Evolutionary conservation across 2,329 filamentous ascomycete species (phyloP).

Genomic region (Ceratocystis cubensis): DNA sequence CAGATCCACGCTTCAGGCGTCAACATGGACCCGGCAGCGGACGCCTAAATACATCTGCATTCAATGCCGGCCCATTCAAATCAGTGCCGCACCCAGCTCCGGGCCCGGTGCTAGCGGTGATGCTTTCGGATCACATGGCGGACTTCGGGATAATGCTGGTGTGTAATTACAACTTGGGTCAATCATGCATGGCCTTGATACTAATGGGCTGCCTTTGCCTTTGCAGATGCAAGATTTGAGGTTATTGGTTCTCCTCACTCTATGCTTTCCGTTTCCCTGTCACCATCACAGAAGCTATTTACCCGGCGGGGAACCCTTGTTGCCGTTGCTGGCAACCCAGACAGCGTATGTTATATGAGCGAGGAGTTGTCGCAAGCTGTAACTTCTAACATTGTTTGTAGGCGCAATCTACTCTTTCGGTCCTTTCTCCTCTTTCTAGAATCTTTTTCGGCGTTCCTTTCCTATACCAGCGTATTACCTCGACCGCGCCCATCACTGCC

Average conservation of each 20-base stretch:
- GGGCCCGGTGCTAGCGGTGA: conserved; percentile 42
- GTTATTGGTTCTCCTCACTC: conserved; percentile 87
- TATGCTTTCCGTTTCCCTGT: conserved; percentile 81
- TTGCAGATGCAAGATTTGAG: conserved; percentile 80
- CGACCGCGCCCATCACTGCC: conserved; percentile 75
- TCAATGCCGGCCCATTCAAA: conserved; percentile 49
- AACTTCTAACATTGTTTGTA: conserved; percentile 28
- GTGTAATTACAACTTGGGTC: conserved; percentile 21
- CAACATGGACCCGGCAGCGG: conserved; percentile 21
- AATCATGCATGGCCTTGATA: neutral
- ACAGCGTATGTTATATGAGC: conserved; percentile 52
- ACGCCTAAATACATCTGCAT: conserved; percentile 35
- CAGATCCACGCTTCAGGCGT: conserved; percentile 8
- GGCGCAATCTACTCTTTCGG: conserved; percentile 78
- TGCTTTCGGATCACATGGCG: conserved; percentile 44
- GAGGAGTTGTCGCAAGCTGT: neutral
- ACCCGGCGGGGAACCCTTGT: conserved; percentile 85
- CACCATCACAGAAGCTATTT: conserved; percentile 85
- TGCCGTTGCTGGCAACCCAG: conserved; percentile 75
- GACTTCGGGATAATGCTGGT: conserved; percentile 41
- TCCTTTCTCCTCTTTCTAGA: conserved; percentile 73
- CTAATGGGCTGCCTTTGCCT: neutral
- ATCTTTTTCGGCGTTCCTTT: conserved; percentile 79
- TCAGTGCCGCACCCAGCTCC: conserved; percentile 48
- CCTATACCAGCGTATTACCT: conserved; percentile 82